These are phyloP conservation scores for Pseudocercospora vitis DNA, from an alignment of 2,329 filamentous ascomycete genomes.

Conservation along the genomic window DNA sequence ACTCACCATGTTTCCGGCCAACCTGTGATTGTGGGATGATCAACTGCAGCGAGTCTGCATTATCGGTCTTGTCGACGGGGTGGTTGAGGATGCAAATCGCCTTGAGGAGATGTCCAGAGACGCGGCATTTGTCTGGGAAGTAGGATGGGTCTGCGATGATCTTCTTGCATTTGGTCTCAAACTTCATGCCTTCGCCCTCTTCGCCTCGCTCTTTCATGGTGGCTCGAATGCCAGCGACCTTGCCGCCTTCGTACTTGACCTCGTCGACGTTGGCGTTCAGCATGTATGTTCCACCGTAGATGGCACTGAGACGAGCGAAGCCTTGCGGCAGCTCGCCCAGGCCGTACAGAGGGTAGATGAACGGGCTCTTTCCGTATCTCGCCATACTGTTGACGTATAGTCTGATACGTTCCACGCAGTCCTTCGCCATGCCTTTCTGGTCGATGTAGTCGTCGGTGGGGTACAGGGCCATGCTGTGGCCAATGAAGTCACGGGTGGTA, in stretches of 20 bases:
- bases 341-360: constrained; percentile 98
- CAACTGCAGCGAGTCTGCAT: constrained; percentile 85
- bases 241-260: constrained; percentile 72
- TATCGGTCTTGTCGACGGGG: constrained; percentile 83
- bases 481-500: constrained; percentile 90
- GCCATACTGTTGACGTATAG: constrained; percentile 98
- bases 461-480: constrained; percentile 97
- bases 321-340: constrained; percentile 96
- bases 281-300: constrained; percentile 99
- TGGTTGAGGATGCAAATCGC: constrained; percentile 98
- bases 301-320: constrained; percentile 94
- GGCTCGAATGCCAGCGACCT: constrained; percentile 93
- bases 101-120: constrained; percentile 86
- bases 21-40: constrained; percentile 99
- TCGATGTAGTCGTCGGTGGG: constrained; percentile 84
- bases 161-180: constrained; percentile 93
- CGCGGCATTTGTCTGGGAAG: constrained; percentile 85
- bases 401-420: constrained; percentile 86
- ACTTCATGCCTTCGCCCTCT: constrained; percentile 74
- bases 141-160: constrained; percentile 96
- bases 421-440: constrained; percentile 69
- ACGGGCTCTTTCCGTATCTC: constrained; percentile 95
- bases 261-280: constrained; percentile 94
- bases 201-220: constrained; percentile 89
- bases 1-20: constrained; percentile 87